Evolutionary conservation across 352 stramenopile species (phyloP), one percentile per base, ranked within the genome.

Genomic region (Blastocystis sp.): DNA sequence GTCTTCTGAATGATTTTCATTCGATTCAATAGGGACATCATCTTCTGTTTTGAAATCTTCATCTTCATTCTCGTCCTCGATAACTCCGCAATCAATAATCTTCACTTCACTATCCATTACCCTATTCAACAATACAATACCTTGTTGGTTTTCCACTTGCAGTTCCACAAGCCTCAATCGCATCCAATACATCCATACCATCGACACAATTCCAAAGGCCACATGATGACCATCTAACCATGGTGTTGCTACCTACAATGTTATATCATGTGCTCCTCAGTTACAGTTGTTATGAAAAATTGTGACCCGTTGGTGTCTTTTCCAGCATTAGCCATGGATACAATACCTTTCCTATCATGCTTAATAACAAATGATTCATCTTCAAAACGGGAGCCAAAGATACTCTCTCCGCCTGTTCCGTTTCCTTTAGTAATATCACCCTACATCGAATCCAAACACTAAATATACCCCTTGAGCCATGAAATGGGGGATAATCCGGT

Each of bases 401-500:
- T 92, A 75, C 92, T 97, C 78, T 97, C 92, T 4, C 94, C 94
- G 43, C 96, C 96, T 69, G 92, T 94, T 0, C 95, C 95, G 27
- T 94, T 97, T 3, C 77, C 77, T 11, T 16, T 42, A 0, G 71
- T 83, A 56, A 83, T 43, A 63, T 83, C 71, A 21, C 71, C 71
- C 63, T 74, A 74, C 19, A 46, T 46, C 39, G 9, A 46, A 46
- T 9, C 9, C 39, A 46, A 46, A 9, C 3, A 46, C 9, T 9
- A 46, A 19, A 6, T 88, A 54, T 0, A 93, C 93, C 0, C 91
- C 94, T 91, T 98, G 95, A 61, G 98, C 90, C 95, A 98, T 98
- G 88, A 99, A 98, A 63, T 95, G 95, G 89, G 97, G 97, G 90
- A 99, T 99, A 75, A 99, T 94, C 63, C 97, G 94, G 90, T 99